phyloP scores from a whole-genome alignment of 768 basidiomycete species.

The Boletus speciosus region DNA sequence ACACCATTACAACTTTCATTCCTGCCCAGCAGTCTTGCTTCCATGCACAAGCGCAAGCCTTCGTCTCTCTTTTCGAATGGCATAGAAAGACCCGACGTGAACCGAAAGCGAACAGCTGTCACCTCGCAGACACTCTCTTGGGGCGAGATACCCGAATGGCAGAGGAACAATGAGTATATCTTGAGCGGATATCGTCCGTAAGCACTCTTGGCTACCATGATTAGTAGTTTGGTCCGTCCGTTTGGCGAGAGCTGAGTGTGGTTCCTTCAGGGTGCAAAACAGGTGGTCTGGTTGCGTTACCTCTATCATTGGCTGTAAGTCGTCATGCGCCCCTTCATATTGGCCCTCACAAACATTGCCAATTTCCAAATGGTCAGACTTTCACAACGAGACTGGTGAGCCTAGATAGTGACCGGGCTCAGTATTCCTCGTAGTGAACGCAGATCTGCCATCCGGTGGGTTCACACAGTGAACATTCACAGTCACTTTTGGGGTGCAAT shows the following conservation, averaged over 20 bases:
- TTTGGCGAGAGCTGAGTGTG: background rate
- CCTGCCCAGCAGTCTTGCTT: background rate
- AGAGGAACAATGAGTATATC: slow-evolving; percentile 73
- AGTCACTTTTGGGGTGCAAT: slow-evolving; percentile 71
- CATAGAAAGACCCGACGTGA: background rate
- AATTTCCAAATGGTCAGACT: slow-evolving; percentile 40
- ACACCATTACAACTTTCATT: background rate
- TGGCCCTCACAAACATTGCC: slow-evolving; percentile 15
- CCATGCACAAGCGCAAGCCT: slow-evolving; percentile 16
- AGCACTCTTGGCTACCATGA: slow-evolving; percentile 12
- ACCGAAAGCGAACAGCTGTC: background rate
- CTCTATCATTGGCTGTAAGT: slow-evolving; percentile 68
- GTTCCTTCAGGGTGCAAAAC: slow-evolving; percentile 47
- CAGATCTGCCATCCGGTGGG: slow-evolving; percentile 6
- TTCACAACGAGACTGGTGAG: slow-evolving; percentile 77
- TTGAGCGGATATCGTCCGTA: slow-evolving; percentile 67
- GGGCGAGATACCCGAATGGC: slow-evolving; percentile 64
- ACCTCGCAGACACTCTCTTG: slow-evolving; percentile 40
- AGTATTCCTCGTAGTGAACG: background rate
- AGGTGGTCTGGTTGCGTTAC: slow-evolving; percentile 58
- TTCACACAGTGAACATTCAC: slow-evolving; percentile 73
- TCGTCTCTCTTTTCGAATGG: slow-evolving; percentile 10
- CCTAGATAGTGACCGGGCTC: background rate
- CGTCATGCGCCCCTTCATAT: slow-evolving; percentile 11
- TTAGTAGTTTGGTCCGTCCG: slow-evolving; percentile 5